A percentile compares a stretch with the other conserved stretches of the same genome.
phyloP scores from a whole-genome alignment of 2,329 filamentous ascomycete genomes.

The Chlorencoelia australis region DNA sequence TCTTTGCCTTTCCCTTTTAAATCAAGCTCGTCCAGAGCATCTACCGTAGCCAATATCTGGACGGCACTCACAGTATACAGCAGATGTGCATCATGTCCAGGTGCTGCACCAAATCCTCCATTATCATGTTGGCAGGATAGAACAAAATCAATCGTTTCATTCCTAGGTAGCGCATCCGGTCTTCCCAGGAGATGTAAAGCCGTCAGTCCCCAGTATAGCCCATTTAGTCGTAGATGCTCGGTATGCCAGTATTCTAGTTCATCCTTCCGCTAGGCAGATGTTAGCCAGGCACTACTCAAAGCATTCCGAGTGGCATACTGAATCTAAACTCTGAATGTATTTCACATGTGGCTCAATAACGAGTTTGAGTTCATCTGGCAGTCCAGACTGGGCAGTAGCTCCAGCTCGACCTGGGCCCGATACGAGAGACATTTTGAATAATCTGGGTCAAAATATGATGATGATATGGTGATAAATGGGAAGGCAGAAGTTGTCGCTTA shows the following conservation, averaged over 20 bases:
- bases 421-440: conserved; percentile 23
- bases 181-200: conserved; percentile 75
- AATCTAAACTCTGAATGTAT: conserved; percentile 90
- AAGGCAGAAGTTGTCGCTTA: too few species aligned
- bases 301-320: conserved; percentile 40
- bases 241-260: conserved; percentile 97
- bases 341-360: conserved; percentile 56
- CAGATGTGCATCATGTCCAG: conserved; percentile 91
- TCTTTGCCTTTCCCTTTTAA: conserved; percentile 46
- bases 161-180: conserved; percentile 70
- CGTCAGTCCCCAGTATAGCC: conserved; percentile 92
- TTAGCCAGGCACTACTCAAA: conserved; percentile 22
- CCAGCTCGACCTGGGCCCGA: conserved; percentile 25
- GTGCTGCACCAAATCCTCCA: conserved; percentile 89
- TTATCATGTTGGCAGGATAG: conserved; percentile 82
- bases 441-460: too few species aligned
- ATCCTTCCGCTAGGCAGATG: conserved; percentile 60
- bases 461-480: too few species aligned
- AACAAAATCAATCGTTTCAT: conserved; percentile 83
- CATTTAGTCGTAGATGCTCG: conserved; percentile 89
- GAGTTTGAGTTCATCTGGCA: conserved; percentile 27
- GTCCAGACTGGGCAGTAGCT: conserved; percentile 5
- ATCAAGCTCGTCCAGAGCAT: conserved; percentile 78
- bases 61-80: conserved; percentile 92
- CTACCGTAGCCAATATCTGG: conserved; percentile 79